Evolutionary conservation across 495 filamentous ascomycete species (phyloP).

Genomic region (Tuber borchii): DNA sequence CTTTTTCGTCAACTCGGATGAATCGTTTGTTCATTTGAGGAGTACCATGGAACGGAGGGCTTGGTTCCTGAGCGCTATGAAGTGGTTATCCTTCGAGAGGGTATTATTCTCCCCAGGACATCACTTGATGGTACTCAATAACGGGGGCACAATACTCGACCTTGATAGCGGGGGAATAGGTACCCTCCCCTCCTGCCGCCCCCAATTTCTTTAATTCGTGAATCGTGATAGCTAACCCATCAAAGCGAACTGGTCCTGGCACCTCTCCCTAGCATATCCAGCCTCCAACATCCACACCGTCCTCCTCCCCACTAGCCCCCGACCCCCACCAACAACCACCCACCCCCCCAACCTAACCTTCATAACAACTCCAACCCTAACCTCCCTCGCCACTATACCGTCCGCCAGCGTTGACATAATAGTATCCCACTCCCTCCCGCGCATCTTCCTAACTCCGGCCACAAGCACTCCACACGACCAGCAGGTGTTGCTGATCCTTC

Average conservation of each 20-base stretch:
- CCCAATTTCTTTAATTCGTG: conserved; percentile 7
- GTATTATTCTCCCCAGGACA: conserved; percentile 41
- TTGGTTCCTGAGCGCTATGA: conserved; percentile 40
- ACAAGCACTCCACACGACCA: conserved; percentile 23
- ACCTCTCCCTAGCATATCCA: conserved; percentile 36
- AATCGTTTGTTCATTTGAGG: conserved; percentile 16
- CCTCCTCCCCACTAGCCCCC: conserved; percentile 24
- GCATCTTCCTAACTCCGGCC: conserved; percentile 11
- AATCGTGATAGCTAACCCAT: conserved; percentile 2
- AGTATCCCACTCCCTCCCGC: conserved; percentile 27
- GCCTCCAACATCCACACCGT: conserved; percentile 25
- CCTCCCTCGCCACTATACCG: conserved; percentile 17
- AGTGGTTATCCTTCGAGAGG: conserved; percentile 41
- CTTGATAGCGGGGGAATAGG: conserved; percentile 35
- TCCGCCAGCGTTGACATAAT: conserved; percentile 26
- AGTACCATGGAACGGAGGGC: conserved; percentile 21
- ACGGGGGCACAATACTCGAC: conserved; percentile 28
- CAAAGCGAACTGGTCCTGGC: conserved; percentile 40
- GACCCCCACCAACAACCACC: conserved; percentile 13
- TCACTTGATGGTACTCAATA: conserved; percentile 31
- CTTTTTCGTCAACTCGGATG: conserved; percentile 21
- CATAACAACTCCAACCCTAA: conserved; percentile 20
- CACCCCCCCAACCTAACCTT: conserved; percentile 19
- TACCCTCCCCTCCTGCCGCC: background rate
- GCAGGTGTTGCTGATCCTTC: conserved; percentile 18